Evolutionary conservation across 1,139 yeast species (phyloP).

Genomic region (Hemisphaericaspora xylofermentans): DNA sequence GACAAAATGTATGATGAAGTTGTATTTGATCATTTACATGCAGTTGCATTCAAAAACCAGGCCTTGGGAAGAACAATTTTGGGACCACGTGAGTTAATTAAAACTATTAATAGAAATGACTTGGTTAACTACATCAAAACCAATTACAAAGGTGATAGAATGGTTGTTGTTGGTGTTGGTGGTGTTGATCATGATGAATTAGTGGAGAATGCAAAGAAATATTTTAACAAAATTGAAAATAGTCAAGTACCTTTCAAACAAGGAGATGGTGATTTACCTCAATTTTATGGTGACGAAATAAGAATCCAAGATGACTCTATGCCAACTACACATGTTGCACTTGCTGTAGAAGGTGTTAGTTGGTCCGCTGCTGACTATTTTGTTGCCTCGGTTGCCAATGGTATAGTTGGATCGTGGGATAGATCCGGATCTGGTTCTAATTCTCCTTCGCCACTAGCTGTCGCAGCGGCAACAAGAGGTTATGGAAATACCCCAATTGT

Average conservation of each 20-base stretch:
- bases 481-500: conserved; percentile 60
- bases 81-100: conserved; percentile 90
- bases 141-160: conserved; percentile 93
- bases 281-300: conserved; percentile 83
- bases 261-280: conserved; percentile 79
- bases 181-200: conserved; percentile 85
- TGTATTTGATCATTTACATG: conserved; percentile 93
- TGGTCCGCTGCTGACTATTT: conserved; percentile 97
- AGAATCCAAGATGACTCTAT: conserved; percentile 78
- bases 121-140: conserved; percentile 75
- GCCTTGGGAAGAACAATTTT: conserved; percentile 96
- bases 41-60: conserved; percentile 85
- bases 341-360: conserved; percentile 96
- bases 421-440: conserved; percentile 80
- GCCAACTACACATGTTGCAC: conserved; percentile 88
- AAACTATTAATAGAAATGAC: conserved; percentile 74
- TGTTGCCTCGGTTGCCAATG: conserved; percentile 94
- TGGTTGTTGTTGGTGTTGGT: conserved; percentile 97
- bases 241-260: conserved; percentile 65
- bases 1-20: conserved; percentile 98
- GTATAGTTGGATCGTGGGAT: conserved; percentile 97
- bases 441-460: conserved; percentile 76
- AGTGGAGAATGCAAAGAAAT: conserved; percentile 70
- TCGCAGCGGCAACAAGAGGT: conserved; percentile 69
- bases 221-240: conserved; percentile 73